phyloP scores from a whole-genome alignment of 2,329 filamentous ascomycete genomes.

The Venturia carpophila region DNA sequence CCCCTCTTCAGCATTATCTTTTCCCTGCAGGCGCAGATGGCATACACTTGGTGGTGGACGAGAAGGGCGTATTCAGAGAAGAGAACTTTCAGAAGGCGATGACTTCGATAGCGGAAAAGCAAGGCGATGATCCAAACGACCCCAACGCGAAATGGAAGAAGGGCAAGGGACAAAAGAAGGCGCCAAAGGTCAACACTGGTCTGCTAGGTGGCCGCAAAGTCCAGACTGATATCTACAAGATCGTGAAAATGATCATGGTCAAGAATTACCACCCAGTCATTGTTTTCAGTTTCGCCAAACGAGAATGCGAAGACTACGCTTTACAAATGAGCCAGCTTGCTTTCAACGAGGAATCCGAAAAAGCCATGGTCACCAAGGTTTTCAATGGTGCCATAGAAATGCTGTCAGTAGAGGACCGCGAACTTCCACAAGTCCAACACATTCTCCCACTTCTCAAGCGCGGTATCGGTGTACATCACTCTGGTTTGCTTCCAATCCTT shows the following conservation, averaged over 20 bases:
- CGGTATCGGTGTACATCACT: conserved; percentile 96
- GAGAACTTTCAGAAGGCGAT: conserved; percentile 97
- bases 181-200: conserved; percentile 59
- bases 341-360: conserved; percentile 95
- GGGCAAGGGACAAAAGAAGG: conserved; percentile 88
- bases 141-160: conserved; percentile 65
- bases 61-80: conserved; percentile 92
- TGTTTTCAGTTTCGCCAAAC: conserved; percentile 98
- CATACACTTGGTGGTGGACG: conserved; percentile 89
- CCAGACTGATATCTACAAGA: conserved; percentile 84
- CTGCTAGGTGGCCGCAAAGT: conserved; percentile 56
- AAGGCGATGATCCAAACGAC: conserved; percentile 76
- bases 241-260: conserved; percentile 97
- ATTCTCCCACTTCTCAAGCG: conserved; percentile 80
- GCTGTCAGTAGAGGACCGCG: conserved; percentile 82
- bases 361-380: conserved; percentile 86
- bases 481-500: conserved; percentile 84
- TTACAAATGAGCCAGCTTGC: conserved; percentile 77
- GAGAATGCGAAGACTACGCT: conserved; percentile 87
- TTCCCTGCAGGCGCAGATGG: conserved; percentile 89
- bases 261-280: conserved; percentile 98
- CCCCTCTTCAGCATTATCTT: conserved; percentile 94
- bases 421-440: conserved; percentile 82
- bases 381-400: conserved; percentile 90
- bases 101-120: conserved; percentile 78